Base-by-base conservation (phyloP, 1,139 yeast species). In the Diutina ranongensis region DNA sequence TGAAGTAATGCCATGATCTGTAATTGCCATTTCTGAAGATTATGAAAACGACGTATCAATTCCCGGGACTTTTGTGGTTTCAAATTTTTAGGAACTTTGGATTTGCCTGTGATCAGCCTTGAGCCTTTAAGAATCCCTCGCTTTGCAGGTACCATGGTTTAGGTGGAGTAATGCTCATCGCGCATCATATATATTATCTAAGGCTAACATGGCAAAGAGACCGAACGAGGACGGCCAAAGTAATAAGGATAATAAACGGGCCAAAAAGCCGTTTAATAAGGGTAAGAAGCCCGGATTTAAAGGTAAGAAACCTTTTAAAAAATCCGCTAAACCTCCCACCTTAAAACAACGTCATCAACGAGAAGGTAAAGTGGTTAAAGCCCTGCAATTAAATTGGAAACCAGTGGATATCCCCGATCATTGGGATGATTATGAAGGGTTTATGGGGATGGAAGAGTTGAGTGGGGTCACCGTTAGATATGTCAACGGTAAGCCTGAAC, bases 361-460 rank as follows among this genome's bases (percentile, higher is more conserved):
- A 36, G 67, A 61, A 44, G 62, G 70, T 18, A 72, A 70, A 50
- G 57, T 71, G 15, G 76, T 81, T 16, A 64, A 66, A 44, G 73
- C 76, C 1, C 73, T 73, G 52, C 70, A 69, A 28, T 64, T 83
- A 51, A 64, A 67, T 19, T 92, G 98, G 98, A 83, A 83, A 54
- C 63, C 80, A 4, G 95, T 87, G 13, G 83, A 82, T 1, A 75
- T 92, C 45, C 92, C 94, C 4, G 92, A 85, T 52, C 81, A 87
- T 35, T 62, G 86, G 49, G 96, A 82, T 49, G 95, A 86, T 60
- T 84, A 83, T 58, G 89, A 83, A 55, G 97, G 97, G 0, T 82
- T 88, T 54, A 86, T 80, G 61, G 98, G 97, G 0, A 65, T 92
- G 40, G 97, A 92, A 61, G 98, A 92, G 60, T 75, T 92, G 46